phyloP scores from a whole-genome alignment of 192 early-diverging fungal genomes.

The Podila clonocystis region DNA sequence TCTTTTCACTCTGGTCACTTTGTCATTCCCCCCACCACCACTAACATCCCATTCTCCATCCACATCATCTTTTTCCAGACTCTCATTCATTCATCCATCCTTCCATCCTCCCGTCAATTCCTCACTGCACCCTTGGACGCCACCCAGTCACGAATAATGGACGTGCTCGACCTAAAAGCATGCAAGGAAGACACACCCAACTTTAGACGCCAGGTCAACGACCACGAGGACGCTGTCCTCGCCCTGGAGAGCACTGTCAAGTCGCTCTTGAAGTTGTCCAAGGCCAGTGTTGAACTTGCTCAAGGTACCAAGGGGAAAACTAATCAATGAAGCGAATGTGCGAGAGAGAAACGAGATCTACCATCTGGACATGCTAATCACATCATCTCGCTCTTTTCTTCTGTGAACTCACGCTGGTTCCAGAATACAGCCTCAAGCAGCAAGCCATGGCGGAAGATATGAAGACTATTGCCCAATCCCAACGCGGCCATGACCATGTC shows the following conservation, averaged over 20 bases:
- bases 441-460: constrained; percentile 64
- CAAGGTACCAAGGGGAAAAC: constrained; percentile 48
- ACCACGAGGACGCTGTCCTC: constrained; percentile 61
- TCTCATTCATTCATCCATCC: background rate
- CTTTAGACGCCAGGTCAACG: constrained; percentile 62
- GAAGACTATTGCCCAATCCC: constrained; percentile 57
- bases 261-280: constrained; percentile 63
- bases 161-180: constrained; percentile 59
- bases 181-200: constrained; percentile 69
- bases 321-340: background rate
- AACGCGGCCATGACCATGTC: constrained; percentile 57
- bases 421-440: constrained; percentile 62
- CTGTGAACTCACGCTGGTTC: background rate
- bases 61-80: background rate
- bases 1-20: background rate
- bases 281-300: constrained; percentile 61
- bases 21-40: constrained; percentile 2
- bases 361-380: background rate
- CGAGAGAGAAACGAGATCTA: too few relatives aligned
- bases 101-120: background rate
- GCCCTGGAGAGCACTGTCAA: constrained; percentile 62
- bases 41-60: constrained; percentile 2
- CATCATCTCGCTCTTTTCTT: constrained; percentile 1
- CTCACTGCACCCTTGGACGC: background rate
- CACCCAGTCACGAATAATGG: constrained; percentile 38